phyloP scores from a whole-genome alignment of 306 rosid genomes.

The Cicer arietinum region DNA sequence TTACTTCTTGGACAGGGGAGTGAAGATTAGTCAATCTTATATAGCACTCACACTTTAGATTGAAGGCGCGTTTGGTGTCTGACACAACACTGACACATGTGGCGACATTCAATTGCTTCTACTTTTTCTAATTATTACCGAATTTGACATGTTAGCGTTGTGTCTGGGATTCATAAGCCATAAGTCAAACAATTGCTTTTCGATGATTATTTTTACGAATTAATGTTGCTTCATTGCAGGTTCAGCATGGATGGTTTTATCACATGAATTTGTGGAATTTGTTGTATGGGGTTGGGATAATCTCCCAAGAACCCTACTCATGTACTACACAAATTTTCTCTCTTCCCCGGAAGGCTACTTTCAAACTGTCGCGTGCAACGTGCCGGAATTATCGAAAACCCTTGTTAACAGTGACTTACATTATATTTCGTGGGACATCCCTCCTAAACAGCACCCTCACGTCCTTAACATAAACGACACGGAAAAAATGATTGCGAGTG shows the following conservation, averaged over 20 bases:
- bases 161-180: not conserved
- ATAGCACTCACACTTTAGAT: too few species aligned
- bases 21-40: conserved; percentile 16
- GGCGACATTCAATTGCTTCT: too few species aligned
- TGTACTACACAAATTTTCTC: conserved; percentile 90
- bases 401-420: conserved; percentile 80
- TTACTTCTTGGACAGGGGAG: not conserved
- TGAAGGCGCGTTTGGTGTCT: too few species aligned
- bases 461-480: conserved; percentile 76
- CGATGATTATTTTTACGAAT: conserved; percentile 1
- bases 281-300: conserved; percentile 96
- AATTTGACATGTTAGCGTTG: too few species aligned
- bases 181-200: conserved; percentile 11
- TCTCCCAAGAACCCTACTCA: conserved; percentile 88
- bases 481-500: conserved; percentile 68
- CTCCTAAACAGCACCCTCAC: conserved; percentile 92
- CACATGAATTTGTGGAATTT: conserved; percentile 79
- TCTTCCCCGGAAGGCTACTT: conserved; percentile 98
- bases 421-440: conserved; percentile 85
- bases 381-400: conserved; percentile 71
- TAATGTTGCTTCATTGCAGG: conserved; percentile 60
- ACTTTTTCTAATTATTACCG: too few species aligned
- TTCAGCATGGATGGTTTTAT: conserved; percentile 94
- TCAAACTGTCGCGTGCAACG: conserved; percentile 90
- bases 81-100: too few species aligned